Percentiles rank a stretch among this genome's conserved stretches.
phyloP scores from a whole-genome alignment of 495 filamentous ascomycete species.

The Massariosphaeria phaeospora region DNA sequence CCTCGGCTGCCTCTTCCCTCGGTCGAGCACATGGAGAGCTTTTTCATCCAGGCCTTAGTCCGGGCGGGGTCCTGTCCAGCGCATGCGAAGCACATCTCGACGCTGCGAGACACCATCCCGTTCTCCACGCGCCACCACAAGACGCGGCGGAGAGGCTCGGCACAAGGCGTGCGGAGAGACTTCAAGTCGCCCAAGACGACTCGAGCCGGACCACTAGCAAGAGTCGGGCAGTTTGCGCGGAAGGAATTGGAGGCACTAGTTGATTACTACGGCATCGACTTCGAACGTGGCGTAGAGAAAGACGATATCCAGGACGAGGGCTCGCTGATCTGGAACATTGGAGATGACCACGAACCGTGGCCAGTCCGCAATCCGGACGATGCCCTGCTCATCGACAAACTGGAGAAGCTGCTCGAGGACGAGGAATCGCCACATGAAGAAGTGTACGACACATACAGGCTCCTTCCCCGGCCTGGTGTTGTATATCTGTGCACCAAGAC shows the following conservation, averaged over 20 bases:
- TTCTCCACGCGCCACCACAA: constrained; percentile 17
- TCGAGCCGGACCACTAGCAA: background rate
- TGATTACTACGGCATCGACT: constrained; percentile 24
- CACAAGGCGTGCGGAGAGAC: background rate
- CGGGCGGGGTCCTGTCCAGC: constrained; percentile 58
- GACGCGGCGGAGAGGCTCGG: constrained; percentile 19
- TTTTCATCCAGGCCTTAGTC: constrained; percentile 63
- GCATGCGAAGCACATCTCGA: constrained; percentile 41
- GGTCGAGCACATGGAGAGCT: constrained; percentile 44
- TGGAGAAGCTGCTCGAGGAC: constrained; percentile 45
- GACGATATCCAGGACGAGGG: background rate
- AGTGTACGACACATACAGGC: constrained; percentile 57
- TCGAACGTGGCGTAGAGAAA: background rate
- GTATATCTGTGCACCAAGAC: constrained; percentile 53
- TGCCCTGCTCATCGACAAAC: constrained; percentile 1
- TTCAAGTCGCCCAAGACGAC: constrained; percentile 11
- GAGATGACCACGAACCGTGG: constrained; percentile 26
- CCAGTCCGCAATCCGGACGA: constrained; percentile 3
- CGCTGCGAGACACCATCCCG: background rate
- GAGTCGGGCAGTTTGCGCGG: constrained; percentile 9
- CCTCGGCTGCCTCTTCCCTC: constrained; percentile 11
- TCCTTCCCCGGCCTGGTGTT: constrained; percentile 61
- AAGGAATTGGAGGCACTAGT: constrained; percentile 31
- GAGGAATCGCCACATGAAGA: constrained; percentile 48
- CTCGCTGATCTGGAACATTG: constrained; percentile 24